Conservation (phyloP, 31 red algal species). For the Endocladia muricata region DNA sequence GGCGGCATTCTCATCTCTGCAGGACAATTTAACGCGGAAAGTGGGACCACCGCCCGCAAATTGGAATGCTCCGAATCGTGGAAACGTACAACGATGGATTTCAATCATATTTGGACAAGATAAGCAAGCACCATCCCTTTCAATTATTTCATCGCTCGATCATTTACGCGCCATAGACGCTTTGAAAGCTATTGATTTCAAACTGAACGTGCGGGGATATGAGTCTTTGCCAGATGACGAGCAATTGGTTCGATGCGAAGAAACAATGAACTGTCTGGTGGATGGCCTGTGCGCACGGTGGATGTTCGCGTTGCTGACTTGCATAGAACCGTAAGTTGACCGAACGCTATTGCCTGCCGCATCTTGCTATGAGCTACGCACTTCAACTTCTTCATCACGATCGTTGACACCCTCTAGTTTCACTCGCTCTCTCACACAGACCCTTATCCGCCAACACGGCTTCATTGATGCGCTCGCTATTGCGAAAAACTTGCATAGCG, state of each 20-base stretch:
- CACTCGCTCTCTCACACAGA: not conserved
- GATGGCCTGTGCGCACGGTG: not conserved
- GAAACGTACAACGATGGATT: not conserved
- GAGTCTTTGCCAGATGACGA: not conserved
- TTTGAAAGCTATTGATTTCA: not conserved
- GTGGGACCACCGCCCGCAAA: not conserved
- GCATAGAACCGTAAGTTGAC: slow-evolving; percentile 28
- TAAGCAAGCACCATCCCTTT: not conserved
- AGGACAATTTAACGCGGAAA: not conserved
- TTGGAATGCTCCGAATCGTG: not conserved
- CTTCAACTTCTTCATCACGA: too few relatives aligned
- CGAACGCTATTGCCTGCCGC: too few relatives aligned
- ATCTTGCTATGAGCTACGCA: too few relatives aligned
- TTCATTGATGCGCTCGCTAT: slow-evolving; percentile 34
- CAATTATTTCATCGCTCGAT: not conserved
- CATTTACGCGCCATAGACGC: not conserved
- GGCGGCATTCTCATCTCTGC: not conserved
- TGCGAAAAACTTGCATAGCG: slow-evolving; percentile 36
- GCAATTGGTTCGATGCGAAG: not conserved
- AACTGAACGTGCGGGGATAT: not conserved
- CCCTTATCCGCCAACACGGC: slow-evolving; percentile 29
- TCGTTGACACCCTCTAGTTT: too few relatives aligned
- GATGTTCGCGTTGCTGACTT: slow-evolving; percentile 28
- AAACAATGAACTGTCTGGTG: not conserved
- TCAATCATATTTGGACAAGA: not conserved